Percentiles rank a stretch among this genome's conserved stretches.
phyloP scores from a whole-genome alignment of 352 stramenopile species.

The Globisporangium emineosum region DNA sequence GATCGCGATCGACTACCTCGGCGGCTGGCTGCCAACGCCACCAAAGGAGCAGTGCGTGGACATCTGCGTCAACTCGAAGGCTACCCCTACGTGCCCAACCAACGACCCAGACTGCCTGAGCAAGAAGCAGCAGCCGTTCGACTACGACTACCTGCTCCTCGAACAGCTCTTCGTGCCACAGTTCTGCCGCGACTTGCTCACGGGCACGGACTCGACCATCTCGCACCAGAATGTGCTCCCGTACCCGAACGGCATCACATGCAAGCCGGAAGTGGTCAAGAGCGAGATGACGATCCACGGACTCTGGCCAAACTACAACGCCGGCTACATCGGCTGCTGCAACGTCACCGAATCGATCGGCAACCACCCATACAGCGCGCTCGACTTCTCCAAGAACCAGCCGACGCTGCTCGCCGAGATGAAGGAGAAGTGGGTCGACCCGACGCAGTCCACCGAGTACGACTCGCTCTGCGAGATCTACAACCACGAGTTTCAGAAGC shows the following conservation, averaged over 20 bases:
- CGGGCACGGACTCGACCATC: constrained; percentile 64
- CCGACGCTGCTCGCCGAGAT: constrained; percentile 44
- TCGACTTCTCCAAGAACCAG: constrained; percentile 40
- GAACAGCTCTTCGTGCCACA: constrained; percentile 75
- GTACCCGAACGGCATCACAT: constrained; percentile 50
- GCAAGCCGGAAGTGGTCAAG: constrained; percentile 33
- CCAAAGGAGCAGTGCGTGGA: constrained; percentile 59
- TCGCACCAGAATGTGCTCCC: constrained; percentile 68
- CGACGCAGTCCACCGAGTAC: constrained; percentile 53
- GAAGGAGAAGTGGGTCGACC: constrained; percentile 57
- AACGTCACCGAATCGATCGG: constrained; percentile 45
- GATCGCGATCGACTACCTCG: constrained; percentile 45
- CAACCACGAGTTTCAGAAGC: constrained; percentile 89
- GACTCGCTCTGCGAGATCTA: constrained; percentile 78
- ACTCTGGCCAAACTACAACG: constrained; percentile 69
- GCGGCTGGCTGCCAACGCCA: constrained; percentile 42
- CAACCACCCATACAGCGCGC: constrained; percentile 55
- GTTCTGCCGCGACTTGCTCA: constrained; percentile 70
- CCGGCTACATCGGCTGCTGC: constrained; percentile 62
- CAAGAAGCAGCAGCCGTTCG: constrained; percentile 54
- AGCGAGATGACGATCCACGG: constrained; percentile 68
- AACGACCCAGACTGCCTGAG: constrained; percentile 43
- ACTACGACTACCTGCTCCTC: constrained; percentile 75
- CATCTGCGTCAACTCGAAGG: constrained; percentile 63
- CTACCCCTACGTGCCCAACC: constrained; percentile 48